These are phyloP conservation scores for Penicillium canariense DNA, from an alignment of 495 filamentous ascomycete genomes.

Conservation along the genomic window DNA sequence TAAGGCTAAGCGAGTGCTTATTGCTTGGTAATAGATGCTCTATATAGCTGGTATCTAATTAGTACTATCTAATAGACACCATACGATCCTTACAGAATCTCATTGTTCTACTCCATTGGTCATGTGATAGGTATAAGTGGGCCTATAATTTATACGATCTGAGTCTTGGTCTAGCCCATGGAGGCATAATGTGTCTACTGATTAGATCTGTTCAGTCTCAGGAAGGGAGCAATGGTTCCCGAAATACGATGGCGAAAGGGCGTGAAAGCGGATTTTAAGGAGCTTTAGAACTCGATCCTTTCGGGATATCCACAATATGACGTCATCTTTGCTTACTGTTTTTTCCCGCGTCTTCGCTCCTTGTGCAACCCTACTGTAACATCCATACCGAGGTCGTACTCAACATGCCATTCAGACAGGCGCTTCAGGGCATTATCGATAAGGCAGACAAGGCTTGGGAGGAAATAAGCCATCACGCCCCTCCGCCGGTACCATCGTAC, in stretches of 20 bases:
- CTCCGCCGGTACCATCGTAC: slow-evolving; percentile 16
- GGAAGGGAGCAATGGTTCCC: slow-evolving; percentile 5
- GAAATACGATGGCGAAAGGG: slow-evolving; percentile 7
- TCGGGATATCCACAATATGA: slow-evolving; percentile 18
- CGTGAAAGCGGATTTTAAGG: slow-evolving; percentile 3
- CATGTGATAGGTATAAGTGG: slow-evolving; percentile 1
- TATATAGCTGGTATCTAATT: neutral
- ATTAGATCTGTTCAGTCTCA: slow-evolving; percentile 3
- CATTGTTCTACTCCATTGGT: no score
- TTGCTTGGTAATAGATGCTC: neutral
- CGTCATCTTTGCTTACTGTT: slow-evolving; percentile 23
- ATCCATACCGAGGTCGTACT: slow-evolving; percentile 17
- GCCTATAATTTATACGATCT: neutral
- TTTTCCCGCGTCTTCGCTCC: slow-evolving; percentile 8
- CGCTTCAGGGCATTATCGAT: slow-evolving; percentile 24
- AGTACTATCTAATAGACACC: slow-evolving; percentile 1
- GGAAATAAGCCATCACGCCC: slow-evolving; percentile 13
- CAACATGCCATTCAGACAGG: slow-evolving; percentile 32
- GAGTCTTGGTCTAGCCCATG: slow-evolving; percentile 3
- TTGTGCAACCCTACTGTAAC: slow-evolving; percentile 12
- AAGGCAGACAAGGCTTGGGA: slow-evolving; percentile 30
- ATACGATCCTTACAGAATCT: slow-evolving; percentile 2
- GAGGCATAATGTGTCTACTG: slow-evolving; percentile 1
- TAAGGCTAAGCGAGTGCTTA: neutral
- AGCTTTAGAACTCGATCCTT: slow-evolving; percentile 1